phyloP scores from a whole-genome alignment of 202 grass and related monocot species.

The Hordeum pubiflorum region DNA sequence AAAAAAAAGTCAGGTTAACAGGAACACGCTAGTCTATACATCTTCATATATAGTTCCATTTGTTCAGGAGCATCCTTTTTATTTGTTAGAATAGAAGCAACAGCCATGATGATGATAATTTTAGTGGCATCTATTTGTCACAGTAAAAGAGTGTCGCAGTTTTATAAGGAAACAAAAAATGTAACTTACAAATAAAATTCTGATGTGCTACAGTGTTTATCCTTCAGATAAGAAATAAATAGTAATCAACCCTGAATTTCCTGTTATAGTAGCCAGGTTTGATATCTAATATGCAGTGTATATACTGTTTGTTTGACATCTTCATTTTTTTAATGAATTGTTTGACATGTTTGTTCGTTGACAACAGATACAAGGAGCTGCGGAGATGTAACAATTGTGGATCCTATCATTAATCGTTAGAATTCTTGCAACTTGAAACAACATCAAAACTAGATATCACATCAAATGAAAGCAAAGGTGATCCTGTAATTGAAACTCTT shows the following conservation, averaged over 20 bases:
- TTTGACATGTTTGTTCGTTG: background rate
- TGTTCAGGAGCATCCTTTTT: background rate
- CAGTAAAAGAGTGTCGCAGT: background rate
- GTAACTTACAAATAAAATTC: background rate
- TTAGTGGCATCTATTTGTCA: background rate
- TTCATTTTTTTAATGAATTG: background rate
- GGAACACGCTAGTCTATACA: background rate
- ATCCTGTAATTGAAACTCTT: slow-evolving; percentile 1
- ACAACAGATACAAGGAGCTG: background rate
- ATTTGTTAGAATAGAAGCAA: background rate
- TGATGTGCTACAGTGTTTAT: background rate
- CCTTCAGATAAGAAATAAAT: slow-evolving; percentile 17
- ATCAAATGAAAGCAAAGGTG: background rate
- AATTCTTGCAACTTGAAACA: slow-evolving; percentile 4
- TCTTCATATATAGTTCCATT: background rate
- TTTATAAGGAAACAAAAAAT: background rate
- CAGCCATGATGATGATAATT: background rate
- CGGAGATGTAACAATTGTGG: background rate
- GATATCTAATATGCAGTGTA: background rate
- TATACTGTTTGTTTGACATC: background rate
- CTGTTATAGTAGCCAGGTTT: background rate
- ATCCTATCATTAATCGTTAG: background rate
- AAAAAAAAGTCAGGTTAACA: background rate
- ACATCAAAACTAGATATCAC: slow-evolving; percentile 1
- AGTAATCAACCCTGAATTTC: background rate